These are phyloP conservation scores for Suillus fuscotomentosus DNA, from an alignment of 768 basidiomycete species.

Conservation along the genomic window DNA sequence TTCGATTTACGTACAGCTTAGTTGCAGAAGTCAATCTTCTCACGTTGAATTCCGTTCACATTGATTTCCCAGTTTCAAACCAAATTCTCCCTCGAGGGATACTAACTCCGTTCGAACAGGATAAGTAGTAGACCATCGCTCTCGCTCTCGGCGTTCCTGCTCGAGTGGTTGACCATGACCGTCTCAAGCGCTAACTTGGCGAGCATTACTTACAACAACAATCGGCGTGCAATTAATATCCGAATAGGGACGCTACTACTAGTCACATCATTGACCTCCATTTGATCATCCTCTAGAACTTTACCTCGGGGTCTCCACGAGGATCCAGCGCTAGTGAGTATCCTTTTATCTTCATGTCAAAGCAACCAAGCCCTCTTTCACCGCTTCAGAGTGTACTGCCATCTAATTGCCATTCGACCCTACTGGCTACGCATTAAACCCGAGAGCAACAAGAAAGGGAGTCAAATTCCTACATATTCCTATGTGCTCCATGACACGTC, in stretches of 20 bases:
- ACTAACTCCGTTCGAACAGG: neutral
- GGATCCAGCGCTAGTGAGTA: neutral
- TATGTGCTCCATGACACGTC: neutral
- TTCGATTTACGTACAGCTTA: neutral
- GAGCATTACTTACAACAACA: neutral
- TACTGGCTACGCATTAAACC: neutral
- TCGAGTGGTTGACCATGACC: neutral
- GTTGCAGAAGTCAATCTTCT: slow-evolving; percentile 3
- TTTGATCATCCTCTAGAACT: neutral
- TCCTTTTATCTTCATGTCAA: neutral
- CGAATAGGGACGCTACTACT: slow-evolving; percentile 5
- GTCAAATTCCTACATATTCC: neutral
- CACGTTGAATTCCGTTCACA: slow-evolving; percentile 2
- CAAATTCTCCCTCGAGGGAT: neutral
- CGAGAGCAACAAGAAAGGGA: neutral
- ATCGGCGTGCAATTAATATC: slow-evolving; percentile 21
- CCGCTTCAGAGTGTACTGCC: neutral
- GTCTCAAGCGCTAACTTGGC: neutral
- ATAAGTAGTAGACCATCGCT: neutral
- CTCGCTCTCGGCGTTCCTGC: neutral
- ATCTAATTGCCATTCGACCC: neutral
- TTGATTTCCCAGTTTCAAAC: slow-evolving; percentile 7
- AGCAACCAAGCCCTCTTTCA: neutral
- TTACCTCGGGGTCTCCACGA: neutral
- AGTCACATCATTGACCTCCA: neutral